Evolutionary conservation across 2,329 filamentous ascomycete genomes (phyloP).

Genomic region (Aspergillus tanneri): DNA sequence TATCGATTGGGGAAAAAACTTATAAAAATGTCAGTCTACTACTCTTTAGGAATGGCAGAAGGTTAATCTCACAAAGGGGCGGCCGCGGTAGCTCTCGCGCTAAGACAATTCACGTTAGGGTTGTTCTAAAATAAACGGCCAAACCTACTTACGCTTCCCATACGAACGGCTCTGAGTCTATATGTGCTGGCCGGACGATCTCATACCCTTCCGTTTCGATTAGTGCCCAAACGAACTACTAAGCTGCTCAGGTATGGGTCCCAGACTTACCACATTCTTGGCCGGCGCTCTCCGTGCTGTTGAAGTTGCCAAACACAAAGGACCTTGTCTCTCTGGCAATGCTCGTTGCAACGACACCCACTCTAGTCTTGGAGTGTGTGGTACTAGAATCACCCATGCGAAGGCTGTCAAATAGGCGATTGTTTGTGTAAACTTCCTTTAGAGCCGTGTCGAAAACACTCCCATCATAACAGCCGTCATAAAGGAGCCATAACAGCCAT

Average conservation of each 20-base stretch:
- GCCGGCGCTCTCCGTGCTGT: slow-evolving; percentile 1
- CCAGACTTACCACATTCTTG: slow-evolving; percentile 10
- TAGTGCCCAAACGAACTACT: background rate
- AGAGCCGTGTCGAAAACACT: slow-evolving; percentile 18
- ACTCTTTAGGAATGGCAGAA: background rate
- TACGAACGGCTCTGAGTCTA: slow-evolving; percentile 5
- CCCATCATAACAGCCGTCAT: slow-evolving; percentile 21
- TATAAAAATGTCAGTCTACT: background rate
- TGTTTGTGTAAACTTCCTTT: slow-evolving; percentile 13
- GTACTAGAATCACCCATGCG: slow-evolving; percentile 1
- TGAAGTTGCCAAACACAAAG: slow-evolving; percentile 23
- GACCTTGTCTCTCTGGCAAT: slow-evolving; percentile 17
- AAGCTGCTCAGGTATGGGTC: too few relatives aligned
- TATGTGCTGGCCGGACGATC: slow-evolving; percentile 13
- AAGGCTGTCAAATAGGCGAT: slow-evolving; percentile 13
- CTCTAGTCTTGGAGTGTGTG: slow-evolving; percentile 6
- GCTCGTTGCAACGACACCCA: slow-evolving; percentile 17
- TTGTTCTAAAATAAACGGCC: background rate
- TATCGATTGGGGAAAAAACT: slow-evolving; percentile 22
- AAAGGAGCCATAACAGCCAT: slow-evolving; percentile 17
- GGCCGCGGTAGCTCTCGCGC: slow-evolving; percentile 19
- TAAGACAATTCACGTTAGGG: background rate
- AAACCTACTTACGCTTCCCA: slow-evolving; percentile 12
- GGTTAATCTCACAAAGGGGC: slow-evolving; percentile 11
- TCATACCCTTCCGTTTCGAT: slow-evolving; percentile 9